Base-by-base conservation (phyloP, 305 asterid species). In the Solanum hybrid region DNA sequence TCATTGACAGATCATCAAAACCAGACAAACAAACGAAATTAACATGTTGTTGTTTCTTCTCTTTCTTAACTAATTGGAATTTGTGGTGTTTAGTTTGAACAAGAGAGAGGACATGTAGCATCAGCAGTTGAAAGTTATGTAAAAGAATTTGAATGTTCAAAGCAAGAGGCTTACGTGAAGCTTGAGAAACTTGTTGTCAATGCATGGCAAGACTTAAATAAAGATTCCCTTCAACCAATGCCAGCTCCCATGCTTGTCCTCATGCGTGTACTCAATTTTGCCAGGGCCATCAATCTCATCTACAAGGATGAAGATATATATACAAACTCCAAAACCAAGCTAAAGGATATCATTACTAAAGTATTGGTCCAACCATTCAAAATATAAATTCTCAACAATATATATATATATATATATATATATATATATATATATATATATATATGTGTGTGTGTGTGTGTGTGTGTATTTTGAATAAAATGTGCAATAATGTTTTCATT, bases 201-300 rank as follows among this genome's bases (percentile, higher is more conserved):
- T 69, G 93, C 92, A 12, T 92, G 95, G 95, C 92, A 92, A 78
- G 94, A 92, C 87, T 71, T 91, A 37, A 93, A 92, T 51, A 73
- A 92, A 34, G 94, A 90, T 45, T 93, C 92, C 19, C 76, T 93
- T 9, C 7, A 29, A 2, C 86, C 90, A 22, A 88, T 35, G 2
- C 78, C 90, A 4, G 87, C 88, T 6, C 89, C 94, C 0, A 71
- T 19, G 88, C 22, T 35, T 5, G 9, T 93, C 14, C 89, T 93
- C 4, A 4, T 26, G 12, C 89, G 91, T 27, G 76, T 91, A 4
- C 31, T 92, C 13, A 91, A 94, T 80, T 29, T 90, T 14, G n/a
- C 93, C 1, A 87, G 92, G 0, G 88, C 90, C 8, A 88, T 92
- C 6, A 4, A 93, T 82, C 77, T 92, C 7, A 0, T 93, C 0